These are phyloP conservation scores for Nitzschia sp. DNA, from an alignment of 108 stramenopile species.

Conservation along the genomic window DNA sequence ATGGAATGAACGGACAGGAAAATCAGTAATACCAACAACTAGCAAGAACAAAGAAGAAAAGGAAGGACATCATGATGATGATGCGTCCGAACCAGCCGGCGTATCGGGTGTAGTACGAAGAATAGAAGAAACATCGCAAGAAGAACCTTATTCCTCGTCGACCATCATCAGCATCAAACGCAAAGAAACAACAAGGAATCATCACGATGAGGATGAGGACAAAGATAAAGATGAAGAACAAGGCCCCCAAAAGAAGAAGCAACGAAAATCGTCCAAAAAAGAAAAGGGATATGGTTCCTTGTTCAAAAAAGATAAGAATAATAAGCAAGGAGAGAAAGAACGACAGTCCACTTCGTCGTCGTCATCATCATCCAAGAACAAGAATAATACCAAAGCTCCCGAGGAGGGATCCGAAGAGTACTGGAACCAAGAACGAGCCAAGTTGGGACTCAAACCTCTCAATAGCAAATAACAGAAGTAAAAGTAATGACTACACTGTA, in stretches of 20 bases:
- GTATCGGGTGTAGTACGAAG: neutral
- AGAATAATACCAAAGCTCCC: neutral
- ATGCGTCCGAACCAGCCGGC: neutral
- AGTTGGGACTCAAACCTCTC: slow-evolving; percentile 78
- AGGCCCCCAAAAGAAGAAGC: slow-evolving; percentile 7
- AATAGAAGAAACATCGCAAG: neutral
- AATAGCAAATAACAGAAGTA: neutral
- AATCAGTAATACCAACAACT: neutral
- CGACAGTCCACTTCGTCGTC: slow-evolving; percentile 2
- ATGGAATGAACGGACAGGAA: slow-evolving; percentile 36
- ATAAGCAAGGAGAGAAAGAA: slow-evolving; percentile 4
- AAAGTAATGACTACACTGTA: too few species aligned
- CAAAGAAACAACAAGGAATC: neutral
- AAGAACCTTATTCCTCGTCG: neutral
- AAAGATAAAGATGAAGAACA: slow-evolving; percentile 13
- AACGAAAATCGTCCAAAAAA: slow-evolving; percentile 37
- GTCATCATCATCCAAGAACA: neutral
- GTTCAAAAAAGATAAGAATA: slow-evolving; percentile 52
- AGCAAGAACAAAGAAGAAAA: slow-evolving; percentile 24
- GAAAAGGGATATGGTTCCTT: slow-evolving; percentile 62
- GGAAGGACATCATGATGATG: slow-evolving; percentile 14
- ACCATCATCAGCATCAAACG: neutral
- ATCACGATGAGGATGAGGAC: neutral
- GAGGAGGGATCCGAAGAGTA: slow-evolving; percentile 59
- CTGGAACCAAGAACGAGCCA: slow-evolving; percentile 83